Conservation (phyloP, 179 eudicot species). For the Heliamphora pulchella region DNA sequence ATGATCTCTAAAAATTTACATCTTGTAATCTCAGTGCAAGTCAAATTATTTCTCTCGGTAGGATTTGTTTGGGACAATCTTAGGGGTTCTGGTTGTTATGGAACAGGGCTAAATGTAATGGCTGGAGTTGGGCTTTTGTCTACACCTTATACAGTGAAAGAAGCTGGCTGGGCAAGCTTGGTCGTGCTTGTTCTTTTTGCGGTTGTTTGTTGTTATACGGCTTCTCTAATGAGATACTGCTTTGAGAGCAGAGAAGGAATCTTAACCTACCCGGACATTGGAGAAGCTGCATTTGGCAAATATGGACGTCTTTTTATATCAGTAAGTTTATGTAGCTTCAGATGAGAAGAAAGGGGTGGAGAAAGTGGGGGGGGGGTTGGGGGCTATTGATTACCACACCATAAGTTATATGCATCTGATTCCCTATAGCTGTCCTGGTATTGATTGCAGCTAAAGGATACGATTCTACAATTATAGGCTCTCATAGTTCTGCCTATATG, state of each 20-base stretch:
- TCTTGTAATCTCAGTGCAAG: neutral
- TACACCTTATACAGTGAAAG: slow-evolving; percentile 62
- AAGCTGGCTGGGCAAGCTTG: slow-evolving; percentile 81
- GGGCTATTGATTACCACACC: neutral
- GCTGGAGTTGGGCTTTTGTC: slow-evolving; percentile 86
- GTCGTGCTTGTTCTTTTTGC: slow-evolving; percentile 62
- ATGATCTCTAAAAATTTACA: neutral
- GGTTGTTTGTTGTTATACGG: slow-evolving; percentile 66
- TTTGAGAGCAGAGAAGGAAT: slow-evolving; percentile 72
- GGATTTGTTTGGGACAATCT: neutral
- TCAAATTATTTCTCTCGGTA: slow-evolving; percentile 10
- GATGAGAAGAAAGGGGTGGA: no score
- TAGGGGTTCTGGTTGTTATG: slow-evolving; percentile 4
- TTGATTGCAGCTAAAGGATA: neutral
- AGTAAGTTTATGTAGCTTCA: slow-evolving; percentile 41
- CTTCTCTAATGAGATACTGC: slow-evolving; percentile 73
- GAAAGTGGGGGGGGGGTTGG: no score
- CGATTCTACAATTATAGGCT: neutral
- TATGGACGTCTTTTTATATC: slow-evolving; percentile 75
- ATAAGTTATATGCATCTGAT: neutral
- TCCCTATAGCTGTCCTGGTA: neutral
- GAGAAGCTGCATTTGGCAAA: slow-evolving; percentile 97
- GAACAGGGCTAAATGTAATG: slow-evolving; percentile 69
- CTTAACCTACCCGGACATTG: slow-evolving; percentile 71
- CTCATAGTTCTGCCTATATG: neutral